Percentiles rank a stretch among this genome's conserved stretches.
Evolutionary conservation across 1,139 yeast genomes (phyloP).

Genomic region (Geotrichum bryndzae): DNA sequence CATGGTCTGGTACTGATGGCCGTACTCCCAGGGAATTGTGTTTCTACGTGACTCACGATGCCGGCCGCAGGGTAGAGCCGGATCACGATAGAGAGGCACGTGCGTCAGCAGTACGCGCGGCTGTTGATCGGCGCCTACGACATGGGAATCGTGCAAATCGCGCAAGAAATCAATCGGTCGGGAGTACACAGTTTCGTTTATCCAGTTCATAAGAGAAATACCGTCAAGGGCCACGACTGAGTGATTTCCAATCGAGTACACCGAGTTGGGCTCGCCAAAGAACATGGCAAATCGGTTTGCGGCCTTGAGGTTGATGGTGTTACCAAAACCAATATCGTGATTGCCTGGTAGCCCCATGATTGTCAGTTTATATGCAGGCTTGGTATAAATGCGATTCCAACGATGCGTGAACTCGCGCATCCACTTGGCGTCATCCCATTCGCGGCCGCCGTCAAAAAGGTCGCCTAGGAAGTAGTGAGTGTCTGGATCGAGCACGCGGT

Average conservation of each 20-base stretch:
- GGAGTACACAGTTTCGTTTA: slow-evolving; percentile 39
- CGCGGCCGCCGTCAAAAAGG: slow-evolving; percentile 90
- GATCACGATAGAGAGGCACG: slow-evolving; percentile 67
- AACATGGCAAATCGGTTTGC: slow-evolving; percentile 57
- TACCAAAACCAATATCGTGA: slow-evolving; percentile 92
- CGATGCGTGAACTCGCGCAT: slow-evolving; percentile 55
- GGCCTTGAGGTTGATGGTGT: slow-evolving; percentile 49
- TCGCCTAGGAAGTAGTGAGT: slow-evolving; percentile 80
- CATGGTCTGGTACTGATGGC: slow-evolving; percentile 75
- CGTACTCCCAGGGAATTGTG: slow-evolving; percentile 52
- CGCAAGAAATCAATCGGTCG: slow-evolving; percentile 41
- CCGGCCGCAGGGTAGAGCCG: slow-evolving; percentile 57
- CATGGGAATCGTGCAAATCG: slow-evolving; percentile 27
- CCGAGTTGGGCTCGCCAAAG: slow-evolving; percentile 66
- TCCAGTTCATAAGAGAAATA: slow-evolving; percentile 60
- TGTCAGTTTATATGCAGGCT: slow-evolving; percentile 43
- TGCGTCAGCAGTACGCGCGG: slow-evolving; percentile 75
- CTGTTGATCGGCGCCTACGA: slow-evolving; percentile 31
- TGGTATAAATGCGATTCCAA: slow-evolving; percentile 57
- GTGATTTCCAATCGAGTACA: slow-evolving; percentile 62
- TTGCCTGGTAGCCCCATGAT: slow-evolving; percentile 77
- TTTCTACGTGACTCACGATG: slow-evolving; percentile 54
- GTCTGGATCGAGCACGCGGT: slow-evolving; percentile 62
- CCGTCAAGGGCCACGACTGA: slow-evolving; percentile 73
- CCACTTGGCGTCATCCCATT: slow-evolving; percentile 73